These are phyloP conservation scores for Leccinum rimulosum DNA, from an alignment of 768 basidiomycete genomes.

Conservation along the genomic window DNA sequence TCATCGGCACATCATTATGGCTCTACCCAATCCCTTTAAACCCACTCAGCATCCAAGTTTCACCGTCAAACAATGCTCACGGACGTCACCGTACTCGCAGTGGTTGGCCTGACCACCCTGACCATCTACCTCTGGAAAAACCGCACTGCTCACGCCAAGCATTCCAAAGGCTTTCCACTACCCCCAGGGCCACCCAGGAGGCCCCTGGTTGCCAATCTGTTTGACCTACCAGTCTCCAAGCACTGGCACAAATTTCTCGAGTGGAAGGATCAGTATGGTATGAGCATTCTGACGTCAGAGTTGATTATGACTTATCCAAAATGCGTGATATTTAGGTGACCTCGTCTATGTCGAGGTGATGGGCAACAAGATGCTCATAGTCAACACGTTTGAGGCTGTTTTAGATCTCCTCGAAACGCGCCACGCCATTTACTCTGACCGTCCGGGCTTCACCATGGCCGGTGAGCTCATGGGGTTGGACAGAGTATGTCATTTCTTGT, in stretches of 20 bases:
- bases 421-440: slow-evolving; percentile 29
- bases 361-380: slow-evolving; percentile 27
- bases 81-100: not conserved
- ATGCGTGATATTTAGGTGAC: slow-evolving; percentile 20
- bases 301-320: not conserved
- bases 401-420: slow-evolving; percentile 30
- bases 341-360: slow-evolving; percentile 29
- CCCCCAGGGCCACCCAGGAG: slow-evolving; percentile 7
- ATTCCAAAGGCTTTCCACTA: slow-evolving; percentile 7
- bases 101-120: not conserved
- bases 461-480: slow-evolving; percentile 35
- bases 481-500: slow-evolving; percentile 3
- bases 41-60: not conserved
- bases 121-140: slow-evolving; percentile 5
- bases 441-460: slow-evolving; percentile 35
- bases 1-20: too few species aligned
- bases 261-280: slow-evolving; percentile 12
- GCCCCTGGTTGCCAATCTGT: slow-evolving; percentile 4
- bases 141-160: not conserved
- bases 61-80: not conserved
- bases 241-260: slow-evolving; percentile 10
- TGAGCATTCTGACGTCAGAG: not conserved
- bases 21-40: not conserved
- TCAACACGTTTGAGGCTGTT: slow-evolving; percentile 29
- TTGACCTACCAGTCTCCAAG: slow-evolving; percentile 7